Conservation (phyloP, 2,329 filamentous ascomycete genomes). For the Pestalotiopsis sp. region DNA sequence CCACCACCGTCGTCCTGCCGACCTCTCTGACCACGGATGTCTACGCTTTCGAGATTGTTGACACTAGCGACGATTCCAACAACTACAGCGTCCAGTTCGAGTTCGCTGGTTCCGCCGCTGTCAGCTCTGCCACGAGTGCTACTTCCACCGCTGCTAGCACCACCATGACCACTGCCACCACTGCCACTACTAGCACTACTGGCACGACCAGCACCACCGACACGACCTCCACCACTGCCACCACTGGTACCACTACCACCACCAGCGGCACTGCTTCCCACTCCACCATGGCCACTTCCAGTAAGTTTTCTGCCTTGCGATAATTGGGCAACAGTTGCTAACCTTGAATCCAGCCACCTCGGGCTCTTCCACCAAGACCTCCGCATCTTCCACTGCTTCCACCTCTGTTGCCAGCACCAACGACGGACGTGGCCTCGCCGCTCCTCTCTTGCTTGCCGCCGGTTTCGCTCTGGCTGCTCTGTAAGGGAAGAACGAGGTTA, state of each 20-base stretch:
- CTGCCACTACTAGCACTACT: constrained; percentile 7
- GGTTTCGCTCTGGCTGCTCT: constrained; percentile 5
- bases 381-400: constrained; percentile 16
- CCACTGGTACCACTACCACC: constrained; percentile 1
- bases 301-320: not conserved
- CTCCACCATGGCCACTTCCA: not conserved
- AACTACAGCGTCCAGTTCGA: constrained; percentile 49
- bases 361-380: constrained; percentile 14
- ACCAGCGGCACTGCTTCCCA: not conserved
- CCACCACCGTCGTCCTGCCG: constrained; percentile 42
- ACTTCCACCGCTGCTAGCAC: constrained; percentile 15
- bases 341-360: constrained; percentile 17
- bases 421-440: constrained; percentile 25
- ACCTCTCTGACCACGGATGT: constrained; percentile 37
- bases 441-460: constrained; percentile 24
- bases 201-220: constrained; percentile 7
- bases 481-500: not conserved
- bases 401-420: constrained; percentile 29
- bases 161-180: constrained; percentile 16
- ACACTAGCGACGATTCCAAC: constrained; percentile 35
- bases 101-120: constrained; percentile 28
- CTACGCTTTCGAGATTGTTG: constrained; percentile 48
- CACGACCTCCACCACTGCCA: not conserved
- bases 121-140: constrained; percentile 19
- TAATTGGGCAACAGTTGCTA: not conserved